A percentile compares a stretch with the other conserved stretches of the same genome.
phyloP scores from a whole-genome alignment of 306 rosid species.

The Cucumis cinereus region DNA sequence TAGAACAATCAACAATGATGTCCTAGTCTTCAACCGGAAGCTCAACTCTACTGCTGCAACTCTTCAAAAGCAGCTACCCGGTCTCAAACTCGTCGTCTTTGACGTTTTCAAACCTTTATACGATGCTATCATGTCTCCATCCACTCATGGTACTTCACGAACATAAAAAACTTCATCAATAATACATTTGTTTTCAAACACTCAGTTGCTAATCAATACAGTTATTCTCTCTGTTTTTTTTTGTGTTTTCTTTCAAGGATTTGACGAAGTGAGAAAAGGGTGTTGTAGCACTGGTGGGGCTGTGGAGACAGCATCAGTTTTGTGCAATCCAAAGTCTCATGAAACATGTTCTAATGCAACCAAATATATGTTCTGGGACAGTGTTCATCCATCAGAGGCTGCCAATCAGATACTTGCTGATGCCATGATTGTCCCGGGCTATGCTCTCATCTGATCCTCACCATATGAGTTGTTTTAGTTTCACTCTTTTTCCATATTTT shows the following conservation, averaged over 20 bases:
- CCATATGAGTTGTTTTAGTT: neutral
- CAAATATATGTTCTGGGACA: constrained; percentile 86
- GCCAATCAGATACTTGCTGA: constrained; percentile 80
- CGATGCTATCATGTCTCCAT: constrained; percentile 55
- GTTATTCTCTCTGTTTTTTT: neutral
- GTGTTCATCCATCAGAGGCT: constrained; percentile 82
- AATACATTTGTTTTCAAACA: neutral
- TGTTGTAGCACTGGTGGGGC: constrained; percentile 92
- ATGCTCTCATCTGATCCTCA: constrained; percentile 36
- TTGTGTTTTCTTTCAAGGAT: constrained; percentile 26
- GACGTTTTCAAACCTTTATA: constrained; percentile 68
- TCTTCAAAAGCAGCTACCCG: constrained; percentile 64
- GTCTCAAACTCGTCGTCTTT: constrained; percentile 61
- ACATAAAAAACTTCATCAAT: neutral
- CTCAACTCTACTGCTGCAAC: constrained; percentile 43
- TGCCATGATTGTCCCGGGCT: constrained; percentile 51
- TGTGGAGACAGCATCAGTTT: constrained; percentile 42
- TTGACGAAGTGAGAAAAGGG: constrained; percentile 65
- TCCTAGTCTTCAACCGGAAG: constrained; percentile 69
- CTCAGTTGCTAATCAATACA: neutral
- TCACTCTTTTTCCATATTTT: neutral
- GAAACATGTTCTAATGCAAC: constrained; percentile 88
- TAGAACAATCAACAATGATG: constrained; percentile 47
- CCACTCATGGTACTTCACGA: constrained; percentile 37
- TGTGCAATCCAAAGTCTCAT: constrained; percentile 58